phyloP scores from a whole-genome alignment of 2,329 filamentous ascomycete species.

The Pseudogymnoascus sp. region DNA sequence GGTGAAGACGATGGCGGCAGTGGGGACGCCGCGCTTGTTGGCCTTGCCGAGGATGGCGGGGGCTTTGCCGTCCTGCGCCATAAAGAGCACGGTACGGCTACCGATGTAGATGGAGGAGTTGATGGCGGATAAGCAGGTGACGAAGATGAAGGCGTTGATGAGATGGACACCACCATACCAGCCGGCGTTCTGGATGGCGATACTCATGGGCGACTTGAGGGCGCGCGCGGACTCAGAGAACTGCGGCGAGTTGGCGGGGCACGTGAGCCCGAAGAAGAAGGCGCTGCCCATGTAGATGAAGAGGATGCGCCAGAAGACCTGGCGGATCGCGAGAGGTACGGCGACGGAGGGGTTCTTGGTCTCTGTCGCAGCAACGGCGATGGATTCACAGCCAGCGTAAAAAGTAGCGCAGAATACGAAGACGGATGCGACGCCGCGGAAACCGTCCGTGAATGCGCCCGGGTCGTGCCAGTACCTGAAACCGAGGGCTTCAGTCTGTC shows the following conservation, averaged over 20 bases:
- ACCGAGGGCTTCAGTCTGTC: constrained; percentile 49
- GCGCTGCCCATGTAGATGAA: constrained; percentile 62
- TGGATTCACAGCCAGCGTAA: constrained; percentile 58
- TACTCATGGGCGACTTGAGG: constrained; percentile 64
- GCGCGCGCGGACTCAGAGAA: constrained; percentile 55
- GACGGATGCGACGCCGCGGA: constrained; percentile 56
- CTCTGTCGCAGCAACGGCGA: constrained; percentile 48
- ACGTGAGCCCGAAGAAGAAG: constrained; percentile 68
- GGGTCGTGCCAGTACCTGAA: constrained; percentile 66
- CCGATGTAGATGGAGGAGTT: constrained; percentile 74
- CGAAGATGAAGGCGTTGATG: constrained; percentile 69
- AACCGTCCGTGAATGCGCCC: constrained; percentile 62
- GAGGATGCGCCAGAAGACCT: constrained; percentile 35
- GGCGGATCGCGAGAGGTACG: constrained; percentile 35
- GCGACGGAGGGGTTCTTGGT: constrained; percentile 39
- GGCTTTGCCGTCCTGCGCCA: constrained; percentile 66
- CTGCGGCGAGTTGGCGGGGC: constrained; percentile 57
- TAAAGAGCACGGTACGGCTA: constrained; percentile 65
- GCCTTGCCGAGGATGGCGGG: constrained; percentile 62
- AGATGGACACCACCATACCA: constrained; percentile 67
- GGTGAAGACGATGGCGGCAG: constrained; percentile 56
- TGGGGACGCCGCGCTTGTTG: constrained; percentile 52
- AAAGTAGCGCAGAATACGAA: constrained; percentile 64
- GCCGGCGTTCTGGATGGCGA: constrained; percentile 65
- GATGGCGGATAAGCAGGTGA: constrained; percentile 63